phyloP scores from a whole-genome alignment of 306 rosid species.

The Arachis hypogaea region DNA sequence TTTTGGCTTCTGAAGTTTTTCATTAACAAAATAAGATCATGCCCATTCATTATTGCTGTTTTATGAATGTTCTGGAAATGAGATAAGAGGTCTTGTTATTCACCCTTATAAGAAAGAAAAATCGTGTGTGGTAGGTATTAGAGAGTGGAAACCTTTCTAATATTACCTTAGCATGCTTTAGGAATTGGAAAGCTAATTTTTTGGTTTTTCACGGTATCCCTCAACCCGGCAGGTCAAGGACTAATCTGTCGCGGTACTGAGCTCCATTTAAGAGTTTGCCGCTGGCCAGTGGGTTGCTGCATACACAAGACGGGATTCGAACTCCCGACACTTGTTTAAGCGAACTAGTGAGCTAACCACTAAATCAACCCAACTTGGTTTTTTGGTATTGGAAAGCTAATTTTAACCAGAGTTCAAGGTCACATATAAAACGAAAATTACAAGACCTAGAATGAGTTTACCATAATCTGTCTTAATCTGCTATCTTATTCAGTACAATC shows the following conservation, averaged over 20 bases:
- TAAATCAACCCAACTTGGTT: no score
- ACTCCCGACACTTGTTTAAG: no score
- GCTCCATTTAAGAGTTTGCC: no score
- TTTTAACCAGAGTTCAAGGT: neutral
- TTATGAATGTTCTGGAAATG: conserved; percentile 18
- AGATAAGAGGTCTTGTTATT: neutral
- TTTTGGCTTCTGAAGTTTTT: conserved; percentile 24
- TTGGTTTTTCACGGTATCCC: no score
- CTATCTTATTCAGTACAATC: conserved; percentile 19
- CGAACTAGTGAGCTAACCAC: no score
- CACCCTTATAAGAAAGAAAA: neutral
- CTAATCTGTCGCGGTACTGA: no score
- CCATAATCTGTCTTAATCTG: neutral
- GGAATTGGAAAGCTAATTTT: neutral
- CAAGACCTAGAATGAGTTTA: conserved; percentile 11
- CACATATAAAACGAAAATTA: neutral
- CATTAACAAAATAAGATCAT: neutral
- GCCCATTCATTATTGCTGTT: neutral
- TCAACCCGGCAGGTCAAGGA: no score
- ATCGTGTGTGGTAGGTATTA: neutral
- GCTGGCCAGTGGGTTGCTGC: no score
- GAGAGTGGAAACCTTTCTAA: conserved; percentile 20
- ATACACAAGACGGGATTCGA: no score
- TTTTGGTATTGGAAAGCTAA: neutral
- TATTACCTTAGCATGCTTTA: conserved; percentile 9